Base-by-base conservation (phyloP, 352 stramenopile species). In the Aphanomyces stellatus region DNA sequence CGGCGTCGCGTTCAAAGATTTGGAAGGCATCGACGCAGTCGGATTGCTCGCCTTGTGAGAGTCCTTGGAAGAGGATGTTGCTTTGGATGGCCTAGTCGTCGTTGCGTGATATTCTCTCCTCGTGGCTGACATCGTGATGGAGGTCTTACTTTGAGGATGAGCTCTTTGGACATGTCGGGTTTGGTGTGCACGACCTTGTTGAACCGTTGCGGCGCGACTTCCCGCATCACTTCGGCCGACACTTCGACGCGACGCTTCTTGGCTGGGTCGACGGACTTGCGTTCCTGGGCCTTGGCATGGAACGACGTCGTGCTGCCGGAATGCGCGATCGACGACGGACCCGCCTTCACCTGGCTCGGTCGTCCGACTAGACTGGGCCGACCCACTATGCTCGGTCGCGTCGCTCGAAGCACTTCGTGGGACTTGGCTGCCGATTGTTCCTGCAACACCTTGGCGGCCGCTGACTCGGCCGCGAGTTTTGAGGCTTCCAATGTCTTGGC, bases 11-110 rank as follows among this genome's bases (percentile, higher is more conserved):
- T 10, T 75, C 72, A 73, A 87, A 85, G 2, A 79, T 78, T 62
- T 87, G 83, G 60, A 92, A 92, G 1, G 84, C 77, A 53, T 90
- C 82, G 28, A 92, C 78, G 48, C 84, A 92, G 43, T 90, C 82
- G 15, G 69, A 65, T 25, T 81, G 72, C 67, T 92, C 84, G 1
- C 70, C 69, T 10, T 76, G 74, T 11, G 81, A 81, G 25, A 82
- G 76, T 0, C 84, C 81, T 34, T 82, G 75, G 64, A 92, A 90
- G 19, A 92, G 65, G 7, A 92, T 79, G 53, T 92, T 92, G 7
- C 79, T 87, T 69, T 84, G 81, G 33, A 92, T 49, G 3, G 90
- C 74, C 55, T 85, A 79, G 31, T n/a, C n/a, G n/a, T n/a, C n/a
- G n/a, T n/a, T n/a, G n/a, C n/a, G n/a, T n/a, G n/a, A n/a, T n/a